These are phyloP conservation scores for Casuarina cunninghamiana DNA, from an alignment of 306 rosid genomes.

Conservation along the genomic window DNA sequence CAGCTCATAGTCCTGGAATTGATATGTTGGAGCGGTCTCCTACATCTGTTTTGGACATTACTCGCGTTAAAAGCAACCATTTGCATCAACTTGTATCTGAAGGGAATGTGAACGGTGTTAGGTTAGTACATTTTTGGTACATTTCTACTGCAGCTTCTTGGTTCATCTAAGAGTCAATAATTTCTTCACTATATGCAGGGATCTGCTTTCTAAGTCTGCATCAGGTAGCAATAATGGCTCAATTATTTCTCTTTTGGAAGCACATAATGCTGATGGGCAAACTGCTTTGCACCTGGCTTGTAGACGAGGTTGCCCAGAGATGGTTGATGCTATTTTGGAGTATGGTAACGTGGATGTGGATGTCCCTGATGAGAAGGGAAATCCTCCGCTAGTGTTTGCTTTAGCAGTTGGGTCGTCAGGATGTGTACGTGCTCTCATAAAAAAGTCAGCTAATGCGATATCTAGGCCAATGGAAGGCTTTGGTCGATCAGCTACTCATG, in stretches of 20 bases:
- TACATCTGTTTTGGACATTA: constrained; percentile 55
- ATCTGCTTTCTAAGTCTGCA: constrained; percentile 73
- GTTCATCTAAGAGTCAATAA: neutral
- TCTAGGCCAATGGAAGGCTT: constrained; percentile 83
- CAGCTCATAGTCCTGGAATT: constrained; percentile 53
- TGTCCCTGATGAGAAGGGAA: constrained; percentile 91
- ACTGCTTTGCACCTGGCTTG: constrained; percentile 98
- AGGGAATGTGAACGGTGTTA: constrained; percentile 79
- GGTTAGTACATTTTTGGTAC: constrained; percentile 50
- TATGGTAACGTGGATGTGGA: constrained; percentile 81
- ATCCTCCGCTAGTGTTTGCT: constrained; percentile 97
- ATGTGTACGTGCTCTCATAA: constrained; percentile 77
- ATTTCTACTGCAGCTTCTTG: constrained; percentile 12
- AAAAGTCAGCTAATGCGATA: constrained; percentile 75
- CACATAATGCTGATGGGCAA: constrained; percentile 92
- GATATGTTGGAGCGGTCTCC: constrained; percentile 62
- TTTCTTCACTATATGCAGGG: constrained; percentile 51
- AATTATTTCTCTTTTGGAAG: constrained; percentile 66
- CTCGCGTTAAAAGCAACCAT: constrained; percentile 55
- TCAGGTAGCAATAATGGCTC: constrained; percentile 54
- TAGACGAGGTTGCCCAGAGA: constrained; percentile 84
- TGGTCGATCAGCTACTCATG: constrained; percentile 93
- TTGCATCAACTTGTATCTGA: constrained; percentile 86
- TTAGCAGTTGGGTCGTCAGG: constrained; percentile 96
- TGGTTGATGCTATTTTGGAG: constrained; percentile 83